Evolutionary conservation across 768 basidiomycete genomes (phyloP), one percentile per base, ranked within the genome.

Genomic region (Termitomyces sp.): DNA sequence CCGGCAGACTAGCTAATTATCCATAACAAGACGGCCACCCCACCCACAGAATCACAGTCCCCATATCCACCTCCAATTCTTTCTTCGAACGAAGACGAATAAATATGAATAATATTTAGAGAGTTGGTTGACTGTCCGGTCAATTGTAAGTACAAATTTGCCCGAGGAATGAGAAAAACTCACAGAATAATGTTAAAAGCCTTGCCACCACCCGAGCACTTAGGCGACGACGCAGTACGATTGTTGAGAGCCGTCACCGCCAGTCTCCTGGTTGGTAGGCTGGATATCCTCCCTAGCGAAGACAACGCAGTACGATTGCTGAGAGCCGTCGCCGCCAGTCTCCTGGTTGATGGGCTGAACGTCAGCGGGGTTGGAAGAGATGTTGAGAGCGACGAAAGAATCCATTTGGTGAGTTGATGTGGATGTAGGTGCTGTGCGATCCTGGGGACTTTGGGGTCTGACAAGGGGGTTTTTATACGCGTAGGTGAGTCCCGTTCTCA

Each of bases 381-480:
- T 38, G 46, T 20, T 57, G 36, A 18, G 52, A 48, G 57, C 39
- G 54, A 32, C 24, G 55, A 56, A 56, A 56, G 55, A 42, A 45
- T 56, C 55, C 39, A 56, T 56, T 56, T 33, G 32, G 16, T 11
- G 50, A n/a, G 32, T 18, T 52, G 50, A 3, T 35, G 13, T 40
- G 36, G 2, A 24, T 11, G 54, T 55, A 28, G 24, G 22, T 52
- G 32, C 9, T 33, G 33, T n/a, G 50, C 5, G 50, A 52, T 18
- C 50, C 50, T 52, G 50, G 50, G 4, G 33, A 35, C 32, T 52
- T 35, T 35, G 20, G 4, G 32, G n/a, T 20, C 4, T 36, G 11
- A 9, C 36, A 9, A 52, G 9, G 51, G 18, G 51, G 16, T 35
- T 36, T 52, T 51, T 51, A 51, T 51, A 51, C 16, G 16, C 18